A percentile compares a stretch with the other conserved stretches of the same genome.
These are phyloP conservation scores for Chalaropsis ovoidea DNA, from an alignment of 2,329 filamentous ascomycete genomes.

Conservation along the genomic window DNA sequence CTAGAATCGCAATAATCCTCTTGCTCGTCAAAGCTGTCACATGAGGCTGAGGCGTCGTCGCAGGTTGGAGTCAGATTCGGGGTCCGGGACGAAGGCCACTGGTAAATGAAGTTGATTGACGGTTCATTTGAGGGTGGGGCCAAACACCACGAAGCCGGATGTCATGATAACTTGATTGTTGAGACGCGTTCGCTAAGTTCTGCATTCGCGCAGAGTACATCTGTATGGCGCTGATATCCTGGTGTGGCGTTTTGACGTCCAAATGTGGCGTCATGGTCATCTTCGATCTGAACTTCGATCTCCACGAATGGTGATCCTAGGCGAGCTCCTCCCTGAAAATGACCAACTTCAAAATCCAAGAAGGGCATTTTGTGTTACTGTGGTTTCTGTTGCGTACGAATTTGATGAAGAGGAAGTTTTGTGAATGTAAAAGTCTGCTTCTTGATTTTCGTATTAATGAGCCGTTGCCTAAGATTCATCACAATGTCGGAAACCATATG, in stretches of 20 bases:
- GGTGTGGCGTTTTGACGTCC: slow-evolving; percentile 11
- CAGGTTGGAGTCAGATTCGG: not conserved
- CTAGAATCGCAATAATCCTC: not conserved
- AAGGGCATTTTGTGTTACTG: not conserved
- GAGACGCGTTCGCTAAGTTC: not conserved
- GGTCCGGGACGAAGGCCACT: not conserved
- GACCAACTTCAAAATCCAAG: slow-evolving; percentile 12
- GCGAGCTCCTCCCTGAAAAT: not conserved
- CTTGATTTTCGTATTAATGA: not conserved
- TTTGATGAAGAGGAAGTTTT: not conserved
- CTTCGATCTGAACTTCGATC: not conserved
- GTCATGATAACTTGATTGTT: not conserved
- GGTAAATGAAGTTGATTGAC: not conserved
- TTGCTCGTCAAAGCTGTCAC: not conserved
- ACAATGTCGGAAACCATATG: not conserved
- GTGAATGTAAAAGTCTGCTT: not conserved
- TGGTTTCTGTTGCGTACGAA: not conserved
- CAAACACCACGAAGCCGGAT: not conserved
- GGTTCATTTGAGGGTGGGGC: not conserved
- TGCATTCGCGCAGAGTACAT: not conserved
- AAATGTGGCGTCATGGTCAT: not conserved
- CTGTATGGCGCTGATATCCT: not conserved
- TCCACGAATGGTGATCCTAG: not conserved
- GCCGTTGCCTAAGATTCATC: not conserved
- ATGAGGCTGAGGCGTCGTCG: not conserved